These are phyloP conservation scores for Exophiala sideris DNA, from an alignment of 2,329 filamentous ascomycete species.

Conservation along the genomic window DNA sequence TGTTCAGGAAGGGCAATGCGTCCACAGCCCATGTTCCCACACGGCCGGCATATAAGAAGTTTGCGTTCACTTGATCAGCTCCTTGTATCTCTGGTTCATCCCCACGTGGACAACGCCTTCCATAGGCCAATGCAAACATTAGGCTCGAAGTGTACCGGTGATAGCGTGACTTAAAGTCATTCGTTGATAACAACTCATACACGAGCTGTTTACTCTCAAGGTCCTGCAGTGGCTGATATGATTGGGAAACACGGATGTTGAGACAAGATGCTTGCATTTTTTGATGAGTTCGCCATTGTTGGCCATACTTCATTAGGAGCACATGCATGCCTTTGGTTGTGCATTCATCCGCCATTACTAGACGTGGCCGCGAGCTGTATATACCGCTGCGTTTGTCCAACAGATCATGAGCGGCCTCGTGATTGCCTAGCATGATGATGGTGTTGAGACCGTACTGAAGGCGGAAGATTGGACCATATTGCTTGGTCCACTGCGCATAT, in stretches of 20 bases:
- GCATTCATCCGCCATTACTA: slow-evolving; percentile 29
- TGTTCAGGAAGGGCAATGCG: slow-evolving; percentile 42
- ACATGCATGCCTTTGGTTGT: slow-evolving; percentile 37
- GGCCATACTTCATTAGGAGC: slow-evolving; percentile 49
- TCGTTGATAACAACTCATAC: slow-evolving; percentile 39
- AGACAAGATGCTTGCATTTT: slow-evolving; percentile 44
- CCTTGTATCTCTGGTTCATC: slow-evolving; percentile 47
- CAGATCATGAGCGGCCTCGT: slow-evolving; percentile 35
- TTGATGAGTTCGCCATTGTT: slow-evolving; percentile 45
- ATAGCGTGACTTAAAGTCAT: slow-evolving; percentile 44
- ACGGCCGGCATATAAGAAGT: slow-evolving; percentile 51
- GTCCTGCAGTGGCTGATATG: slow-evolving; percentile 49
- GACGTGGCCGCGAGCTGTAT: slow-evolving; percentile 37
- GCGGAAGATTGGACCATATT: slow-evolving; percentile 37
- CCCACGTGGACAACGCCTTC: slow-evolving; percentile 40
- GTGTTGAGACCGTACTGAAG: slow-evolving; percentile 33
- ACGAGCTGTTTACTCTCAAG: slow-evolving; percentile 47
- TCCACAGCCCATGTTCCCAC: slow-evolving; percentile 48
- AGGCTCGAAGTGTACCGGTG: slow-evolving; percentile 49
- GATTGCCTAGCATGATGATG: slow-evolving; percentile 35
- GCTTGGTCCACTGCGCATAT: slow-evolving; percentile 33
- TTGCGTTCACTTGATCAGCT: slow-evolving; percentile 46
- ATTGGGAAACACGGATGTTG: slow-evolving; percentile 41
- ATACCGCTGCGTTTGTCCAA: slow-evolving; percentile 37
- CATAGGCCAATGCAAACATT: slow-evolving; percentile 51